Percentiles rank a stretch among this genome's conserved stretches.
These are phyloP conservation scores for Inga laurina DNA, from an alignment of 306 rosid species.

Conservation along the genomic window DNA sequence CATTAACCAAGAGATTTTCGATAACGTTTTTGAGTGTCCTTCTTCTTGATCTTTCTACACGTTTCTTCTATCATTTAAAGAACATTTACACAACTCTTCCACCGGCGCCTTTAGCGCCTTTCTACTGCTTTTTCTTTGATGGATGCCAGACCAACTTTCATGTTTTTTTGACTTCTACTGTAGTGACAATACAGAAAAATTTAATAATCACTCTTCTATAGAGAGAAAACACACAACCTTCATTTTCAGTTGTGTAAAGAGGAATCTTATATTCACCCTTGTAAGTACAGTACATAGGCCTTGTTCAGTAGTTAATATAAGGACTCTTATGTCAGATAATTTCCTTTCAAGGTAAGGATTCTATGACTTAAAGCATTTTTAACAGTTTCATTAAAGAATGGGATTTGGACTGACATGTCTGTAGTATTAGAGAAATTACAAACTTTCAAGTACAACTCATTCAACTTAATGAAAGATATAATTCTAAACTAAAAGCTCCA, in stretches of 20 bases:
- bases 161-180: background rate
- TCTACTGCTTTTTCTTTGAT: background rate
- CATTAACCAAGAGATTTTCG: background rate
- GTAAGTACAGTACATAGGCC: background rate
- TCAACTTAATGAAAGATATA: background rate
- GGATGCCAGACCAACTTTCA: background rate
- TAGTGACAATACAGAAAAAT: background rate
- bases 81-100: background rate
- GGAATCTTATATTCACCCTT: background rate
- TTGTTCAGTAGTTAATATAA: background rate
- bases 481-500: background rate
- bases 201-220: background rate
- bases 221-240: background rate
- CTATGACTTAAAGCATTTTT: background rate
- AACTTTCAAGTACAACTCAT: background rate
- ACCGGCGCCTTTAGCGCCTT: background rate
- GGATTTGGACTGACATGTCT: background rate
- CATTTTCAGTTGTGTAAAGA: background rate
- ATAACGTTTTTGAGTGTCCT: background rate
- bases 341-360: background rate
- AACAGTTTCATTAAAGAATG: background rate
- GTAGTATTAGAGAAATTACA: background rate
- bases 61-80: background rate
- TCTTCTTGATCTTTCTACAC: background rate
- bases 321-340: background rate